Conservation (phyloP, 768 basidiomycete species). For the Macrolepiota dolichaula region DNA sequence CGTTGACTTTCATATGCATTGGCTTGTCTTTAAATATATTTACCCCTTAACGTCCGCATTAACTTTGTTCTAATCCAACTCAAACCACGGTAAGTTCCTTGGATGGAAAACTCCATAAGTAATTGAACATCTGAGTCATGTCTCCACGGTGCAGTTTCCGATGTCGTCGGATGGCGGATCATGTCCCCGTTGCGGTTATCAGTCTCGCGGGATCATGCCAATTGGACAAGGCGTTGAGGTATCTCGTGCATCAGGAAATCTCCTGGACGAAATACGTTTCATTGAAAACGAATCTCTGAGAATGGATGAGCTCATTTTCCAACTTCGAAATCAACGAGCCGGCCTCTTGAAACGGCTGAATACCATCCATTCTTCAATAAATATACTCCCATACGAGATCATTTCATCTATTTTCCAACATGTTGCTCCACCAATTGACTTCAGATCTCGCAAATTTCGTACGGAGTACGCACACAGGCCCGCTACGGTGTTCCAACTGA, state of each 20-base stretch:
- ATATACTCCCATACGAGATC: background rate
- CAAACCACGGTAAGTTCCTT: background rate
- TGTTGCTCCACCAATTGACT: background rate
- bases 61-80: background rate
- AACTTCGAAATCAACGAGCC: background rate
- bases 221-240: background rate
- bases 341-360: background rate
- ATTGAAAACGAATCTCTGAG: background rate
- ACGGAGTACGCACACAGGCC: background rate
- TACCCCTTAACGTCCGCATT: background rate
- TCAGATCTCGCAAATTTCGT: background rate
- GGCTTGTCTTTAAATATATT: background rate
- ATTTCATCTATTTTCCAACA: slow-evolving; percentile 4
- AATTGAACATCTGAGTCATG: background rate
- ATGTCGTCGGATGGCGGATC: background rate
- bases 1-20: background rate
- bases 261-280: background rate
- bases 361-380: background rate
- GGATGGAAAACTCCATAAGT: background rate
- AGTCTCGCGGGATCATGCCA: background rate
- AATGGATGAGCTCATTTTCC: background rate
- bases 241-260: too few relatives aligned
- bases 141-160: background rate
- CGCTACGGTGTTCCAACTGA: background rate
- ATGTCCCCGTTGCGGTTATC: slow-evolving; percentile 1